phyloP scores from a whole-genome alignment of 108 stramenopile species.

The Thalassiosira profunda region DNA sequence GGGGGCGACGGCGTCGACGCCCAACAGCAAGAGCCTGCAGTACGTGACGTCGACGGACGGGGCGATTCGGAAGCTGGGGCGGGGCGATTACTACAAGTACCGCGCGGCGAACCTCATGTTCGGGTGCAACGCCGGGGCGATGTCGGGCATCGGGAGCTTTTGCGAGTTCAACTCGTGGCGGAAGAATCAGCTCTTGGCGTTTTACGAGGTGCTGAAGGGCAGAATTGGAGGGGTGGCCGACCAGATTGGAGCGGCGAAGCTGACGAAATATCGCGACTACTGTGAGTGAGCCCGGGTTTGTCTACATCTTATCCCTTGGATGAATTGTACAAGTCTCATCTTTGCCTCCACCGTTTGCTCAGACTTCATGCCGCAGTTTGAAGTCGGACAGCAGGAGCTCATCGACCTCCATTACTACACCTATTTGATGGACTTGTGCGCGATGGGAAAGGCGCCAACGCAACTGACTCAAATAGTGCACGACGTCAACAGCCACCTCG shows the following conservation, averaged over 20 bases:
- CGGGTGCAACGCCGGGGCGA: constrained; percentile 53
- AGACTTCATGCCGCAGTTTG: constrained; percentile 64
- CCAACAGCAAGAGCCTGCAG: constrained; percentile 53
- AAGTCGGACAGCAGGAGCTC: constrained; percentile 59
- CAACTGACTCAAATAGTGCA: constrained; percentile 31
- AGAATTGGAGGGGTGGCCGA: constrained; percentile 24
- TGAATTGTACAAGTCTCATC: not conserved
- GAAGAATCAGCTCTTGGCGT: constrained; percentile 60
- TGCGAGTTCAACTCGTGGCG: constrained; percentile 54
- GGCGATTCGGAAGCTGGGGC: constrained; percentile 37
- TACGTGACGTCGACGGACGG: constrained; percentile 41
- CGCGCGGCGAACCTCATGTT: constrained; percentile 56
- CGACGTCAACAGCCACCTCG: constrained; percentile 35
- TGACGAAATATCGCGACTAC: constrained; percentile 52
- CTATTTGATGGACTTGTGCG: constrained; percentile 55
- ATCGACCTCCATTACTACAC: constrained; percentile 57
- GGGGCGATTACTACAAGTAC: constrained; percentile 62
- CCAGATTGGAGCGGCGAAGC: constrained; percentile 11
- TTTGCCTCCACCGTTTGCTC: not conserved
- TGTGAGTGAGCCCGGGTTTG: constrained; percentile 22
- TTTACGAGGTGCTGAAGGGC: constrained; percentile 32
- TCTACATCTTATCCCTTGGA: not conserved
- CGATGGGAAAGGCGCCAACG: constrained; percentile 30
- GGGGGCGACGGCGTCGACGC: constrained; percentile 50
- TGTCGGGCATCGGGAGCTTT: constrained; percentile 42